Evolutionary conservation across 2,329 filamentous ascomycete genomes (phyloP).

Genomic region (Cladophialophora psammophila): DNA sequence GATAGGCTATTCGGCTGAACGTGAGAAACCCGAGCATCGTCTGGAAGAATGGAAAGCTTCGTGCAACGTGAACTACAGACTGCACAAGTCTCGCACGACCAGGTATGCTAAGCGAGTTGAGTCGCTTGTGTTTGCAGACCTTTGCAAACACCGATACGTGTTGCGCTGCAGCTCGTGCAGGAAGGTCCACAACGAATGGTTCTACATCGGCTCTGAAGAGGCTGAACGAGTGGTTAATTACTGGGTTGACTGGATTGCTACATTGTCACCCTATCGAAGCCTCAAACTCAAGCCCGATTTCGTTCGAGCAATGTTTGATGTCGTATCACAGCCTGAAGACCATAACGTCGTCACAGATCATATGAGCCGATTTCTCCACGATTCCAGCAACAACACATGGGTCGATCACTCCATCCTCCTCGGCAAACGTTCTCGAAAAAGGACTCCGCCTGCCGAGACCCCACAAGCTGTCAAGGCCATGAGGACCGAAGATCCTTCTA

Average conservation of each 20-base stretch:
- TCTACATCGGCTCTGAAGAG: not conserved
- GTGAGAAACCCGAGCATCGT: not conserved
- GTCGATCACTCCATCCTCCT: not conserved
- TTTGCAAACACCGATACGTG: not conserved
- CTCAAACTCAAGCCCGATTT: not conserved
- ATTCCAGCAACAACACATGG: not conserved
- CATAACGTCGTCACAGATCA: not conserved
- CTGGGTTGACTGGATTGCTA: not conserved
- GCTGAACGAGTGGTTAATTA: not conserved
- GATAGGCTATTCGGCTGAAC: not conserved
- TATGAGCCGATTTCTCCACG: not conserved
- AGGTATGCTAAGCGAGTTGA: conserved; percentile 1
- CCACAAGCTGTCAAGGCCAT: not conserved
- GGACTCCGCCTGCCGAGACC: not conserved
- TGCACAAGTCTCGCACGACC: not conserved
- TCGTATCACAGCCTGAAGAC: not conserved
- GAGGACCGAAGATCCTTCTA: not conserved
- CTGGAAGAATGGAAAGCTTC: not conserved
- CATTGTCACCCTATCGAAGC: not conserved
- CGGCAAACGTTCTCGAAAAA: not conserved
- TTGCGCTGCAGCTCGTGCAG: not conserved
- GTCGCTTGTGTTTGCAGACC: not conserved
- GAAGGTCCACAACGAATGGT: not conserved
- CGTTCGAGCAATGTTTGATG: not conserved
- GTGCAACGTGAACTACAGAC: not conserved